Percentiles rank a stretch among this genome's conserved stretches.
These are phyloP conservation scores for Stachybotrys chartarum DNA, from an alignment of 2,329 filamentous ascomycete species.

Conservation along the genomic window DNA sequence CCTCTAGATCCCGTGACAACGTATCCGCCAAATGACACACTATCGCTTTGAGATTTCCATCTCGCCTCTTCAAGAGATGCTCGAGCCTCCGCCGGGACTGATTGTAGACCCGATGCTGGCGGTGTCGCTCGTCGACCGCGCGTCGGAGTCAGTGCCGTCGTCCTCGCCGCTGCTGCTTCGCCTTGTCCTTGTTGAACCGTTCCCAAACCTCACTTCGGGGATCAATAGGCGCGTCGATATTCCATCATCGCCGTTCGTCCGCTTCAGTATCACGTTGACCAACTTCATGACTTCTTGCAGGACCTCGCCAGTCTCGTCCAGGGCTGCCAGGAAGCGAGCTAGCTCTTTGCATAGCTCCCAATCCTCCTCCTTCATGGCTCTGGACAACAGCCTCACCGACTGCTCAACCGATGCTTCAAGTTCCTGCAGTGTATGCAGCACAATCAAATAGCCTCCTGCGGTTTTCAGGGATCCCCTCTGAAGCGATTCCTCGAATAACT, in stretches of 20 bases:
- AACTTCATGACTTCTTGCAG: slow-evolving; percentile 64
- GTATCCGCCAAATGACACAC: no score
- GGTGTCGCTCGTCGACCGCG: slow-evolving; percentile 27
- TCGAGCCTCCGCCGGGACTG: slow-evolving; percentile 13
- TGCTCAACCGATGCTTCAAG: slow-evolving; percentile 64
- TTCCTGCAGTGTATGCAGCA: slow-evolving; percentile 78
- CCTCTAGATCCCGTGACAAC: no score
- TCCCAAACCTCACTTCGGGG: slow-evolving; percentile 17
- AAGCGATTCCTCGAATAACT: slow-evolving; percentile 89
- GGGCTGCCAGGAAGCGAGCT: slow-evolving; percentile 86
- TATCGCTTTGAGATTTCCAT: no score
- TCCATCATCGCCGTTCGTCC: slow-evolving; percentile 17
- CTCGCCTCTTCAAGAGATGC: not conserved
- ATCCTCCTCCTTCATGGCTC: slow-evolving; percentile 77
- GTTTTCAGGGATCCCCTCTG: slow-evolving; percentile 84
- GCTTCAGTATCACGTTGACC: slow-evolving; percentile 36
- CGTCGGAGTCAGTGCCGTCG: slow-evolving; percentile 27
- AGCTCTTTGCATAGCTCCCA: slow-evolving; percentile 96
- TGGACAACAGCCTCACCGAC: slow-evolving; percentile 70
- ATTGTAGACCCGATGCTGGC: slow-evolving; percentile 28
- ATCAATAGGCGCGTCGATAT: slow-evolving; percentile 23
- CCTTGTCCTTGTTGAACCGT: slow-evolving; percentile 19
- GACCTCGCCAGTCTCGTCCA: slow-evolving; percentile 80
- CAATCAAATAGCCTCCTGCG: slow-evolving; percentile 90
- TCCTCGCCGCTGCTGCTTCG: slow-evolving; percentile 22